Conservation (phyloP, 2,329 filamentous ascomycete species). For the Trichoderma endophyticum region DNA sequence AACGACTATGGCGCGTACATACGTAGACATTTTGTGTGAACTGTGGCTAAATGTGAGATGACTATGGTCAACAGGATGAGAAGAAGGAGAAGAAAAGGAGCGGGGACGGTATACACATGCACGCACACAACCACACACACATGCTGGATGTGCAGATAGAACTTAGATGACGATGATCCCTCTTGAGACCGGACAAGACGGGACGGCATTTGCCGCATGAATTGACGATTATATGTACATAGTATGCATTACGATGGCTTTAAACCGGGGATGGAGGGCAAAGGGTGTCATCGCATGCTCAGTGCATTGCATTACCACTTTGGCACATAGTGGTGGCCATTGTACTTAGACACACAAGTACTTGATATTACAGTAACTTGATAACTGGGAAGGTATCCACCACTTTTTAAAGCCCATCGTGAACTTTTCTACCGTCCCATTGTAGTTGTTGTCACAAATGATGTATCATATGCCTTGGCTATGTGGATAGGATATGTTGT, state of each 20-base stretch:
- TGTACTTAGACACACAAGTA: background rate
- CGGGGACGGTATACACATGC: background rate
- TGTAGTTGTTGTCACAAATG: background rate
- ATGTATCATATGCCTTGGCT: conserved; percentile 7
- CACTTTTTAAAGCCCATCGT: background rate
- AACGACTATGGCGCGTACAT: background rate
- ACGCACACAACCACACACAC: background rate
- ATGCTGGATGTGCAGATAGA: conserved; percentile 17
- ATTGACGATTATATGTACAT: conserved; percentile 11
- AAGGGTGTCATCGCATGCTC: background rate
- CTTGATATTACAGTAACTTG: background rate
- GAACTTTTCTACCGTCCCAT: background rate
- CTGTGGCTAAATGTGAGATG: conserved; percentile 9
- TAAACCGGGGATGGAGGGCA: background rate
- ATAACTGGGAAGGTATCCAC: background rate
- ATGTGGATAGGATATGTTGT: background rate
- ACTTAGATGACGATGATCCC: conserved; percentile 20
- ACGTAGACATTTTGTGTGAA: conserved; percentile 1
- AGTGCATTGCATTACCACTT: background rate
- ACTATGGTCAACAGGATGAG: background rate
- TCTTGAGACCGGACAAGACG: conserved; percentile 12
- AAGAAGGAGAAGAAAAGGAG: background rate
- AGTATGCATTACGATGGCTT: background rate
- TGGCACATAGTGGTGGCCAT: background rate
- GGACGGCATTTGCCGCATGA: conserved; percentile 17